Percentiles rank a stretch among this genome's conserved stretches.
Evolutionary conservation across 2,329 filamentous ascomycete genomes (phyloP).

Genomic region (Aspergillus neoniger): DNA sequence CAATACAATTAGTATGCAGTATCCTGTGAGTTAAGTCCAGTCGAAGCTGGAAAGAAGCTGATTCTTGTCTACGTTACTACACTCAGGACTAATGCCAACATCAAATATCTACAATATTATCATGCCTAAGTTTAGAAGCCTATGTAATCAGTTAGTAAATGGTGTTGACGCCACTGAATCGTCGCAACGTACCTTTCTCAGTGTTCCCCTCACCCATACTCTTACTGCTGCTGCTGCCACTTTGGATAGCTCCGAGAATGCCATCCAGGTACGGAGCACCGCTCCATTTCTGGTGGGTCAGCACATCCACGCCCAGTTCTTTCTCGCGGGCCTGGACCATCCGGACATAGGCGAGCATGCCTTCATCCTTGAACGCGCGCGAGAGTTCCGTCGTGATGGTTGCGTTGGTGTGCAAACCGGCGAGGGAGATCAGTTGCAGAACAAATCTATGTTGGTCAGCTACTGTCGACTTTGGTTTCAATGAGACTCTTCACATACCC

Average conservation of each 20-base stretch:
- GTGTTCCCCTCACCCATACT: slow-evolving; percentile 97
- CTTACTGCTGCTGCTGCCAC: slow-evolving; percentile 82
- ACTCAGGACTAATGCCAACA: neutral
- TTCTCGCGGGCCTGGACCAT: slow-evolving; percentile 87
- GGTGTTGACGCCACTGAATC: neutral
- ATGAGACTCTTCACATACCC: slow-evolving; percentile 60
- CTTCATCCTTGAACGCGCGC: slow-evolving; percentile 79
- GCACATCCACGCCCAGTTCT: slow-evolving; percentile 85
- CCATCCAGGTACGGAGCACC: slow-evolving; percentile 79
- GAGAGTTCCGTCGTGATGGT: slow-evolving; percentile 74
- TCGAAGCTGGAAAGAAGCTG: neutral
- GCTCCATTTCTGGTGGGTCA: slow-evolving; percentile 86
- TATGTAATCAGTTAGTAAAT: neutral
- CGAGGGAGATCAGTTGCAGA: slow-evolving; percentile 65
- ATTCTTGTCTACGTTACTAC: neutral
- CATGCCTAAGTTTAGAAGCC: neutral
- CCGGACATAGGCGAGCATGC: slow-evolving; percentile 98
- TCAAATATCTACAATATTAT: neutral
- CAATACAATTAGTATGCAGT: neutral
- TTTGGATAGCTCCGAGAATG: slow-evolving; percentile 85
- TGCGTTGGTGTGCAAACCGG: slow-evolving; percentile 64
- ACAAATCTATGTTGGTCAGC: slow-evolving; percentile 52
- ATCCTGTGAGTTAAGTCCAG: neutral
- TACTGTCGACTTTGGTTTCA: neutral
- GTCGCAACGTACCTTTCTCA: slow-evolving; percentile 54